A percentile compares a stretch with the other conserved stretches of the same genome.
Evolutionary conservation across 2,329 filamentous ascomycete genomes (phyloP).

Genomic region (Alternaria sp.): DNA sequence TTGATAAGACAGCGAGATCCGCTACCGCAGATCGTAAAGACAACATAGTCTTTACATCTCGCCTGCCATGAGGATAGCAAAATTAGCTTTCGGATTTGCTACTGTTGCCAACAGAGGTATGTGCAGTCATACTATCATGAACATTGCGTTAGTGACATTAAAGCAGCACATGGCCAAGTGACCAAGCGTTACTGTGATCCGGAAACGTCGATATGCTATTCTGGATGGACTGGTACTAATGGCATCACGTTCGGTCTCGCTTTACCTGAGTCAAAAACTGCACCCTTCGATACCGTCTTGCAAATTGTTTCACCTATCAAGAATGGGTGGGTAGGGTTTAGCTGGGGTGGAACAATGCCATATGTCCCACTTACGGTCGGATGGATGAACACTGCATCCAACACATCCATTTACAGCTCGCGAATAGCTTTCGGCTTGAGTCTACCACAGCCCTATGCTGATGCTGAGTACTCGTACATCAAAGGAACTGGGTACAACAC

Average conservation of each 20-base stretch:
- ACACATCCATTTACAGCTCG: slow-evolving; percentile 52
- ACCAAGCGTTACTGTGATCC: slow-evolving; percentile 38
- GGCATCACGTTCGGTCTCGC: slow-evolving; percentile 45
- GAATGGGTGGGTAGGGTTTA: slow-evolving; percentile 60
- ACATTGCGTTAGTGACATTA: background rate
- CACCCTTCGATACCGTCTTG: slow-evolving; percentile 54
- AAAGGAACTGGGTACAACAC: slow-evolving; percentile 44
- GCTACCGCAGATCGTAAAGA: background rate
- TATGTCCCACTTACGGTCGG: slow-evolving; percentile 59
- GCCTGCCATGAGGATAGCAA: slow-evolving; percentile 26
- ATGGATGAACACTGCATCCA: slow-evolving; percentile 55
- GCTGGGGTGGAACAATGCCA: slow-evolving; percentile 62
- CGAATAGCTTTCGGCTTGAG: slow-evolving; percentile 55
- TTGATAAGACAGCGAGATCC: slow-evolving; percentile 25
- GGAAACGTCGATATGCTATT: slow-evolving; percentile 52
- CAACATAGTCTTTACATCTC: background rate
- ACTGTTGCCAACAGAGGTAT: slow-evolving; percentile 24
- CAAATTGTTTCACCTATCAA: slow-evolving; percentile 57
- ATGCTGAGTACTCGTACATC: slow-evolving; percentile 40
- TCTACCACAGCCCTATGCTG: slow-evolving; percentile 38
- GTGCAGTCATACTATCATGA: background rate
- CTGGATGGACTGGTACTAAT: slow-evolving; percentile 53
- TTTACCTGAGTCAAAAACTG: slow-evolving; percentile 44
- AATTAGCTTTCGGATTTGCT: slow-evolving; percentile 12
- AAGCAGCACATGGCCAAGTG: slow-evolving; percentile 26